Percentiles rank a stretch among this genome's conserved stretches.
These are phyloP conservation scores for Pseudogymnoascus sp. DNA, from an alignment of 2,329 filamentous ascomycete species.

Conservation along the genomic window DNA sequence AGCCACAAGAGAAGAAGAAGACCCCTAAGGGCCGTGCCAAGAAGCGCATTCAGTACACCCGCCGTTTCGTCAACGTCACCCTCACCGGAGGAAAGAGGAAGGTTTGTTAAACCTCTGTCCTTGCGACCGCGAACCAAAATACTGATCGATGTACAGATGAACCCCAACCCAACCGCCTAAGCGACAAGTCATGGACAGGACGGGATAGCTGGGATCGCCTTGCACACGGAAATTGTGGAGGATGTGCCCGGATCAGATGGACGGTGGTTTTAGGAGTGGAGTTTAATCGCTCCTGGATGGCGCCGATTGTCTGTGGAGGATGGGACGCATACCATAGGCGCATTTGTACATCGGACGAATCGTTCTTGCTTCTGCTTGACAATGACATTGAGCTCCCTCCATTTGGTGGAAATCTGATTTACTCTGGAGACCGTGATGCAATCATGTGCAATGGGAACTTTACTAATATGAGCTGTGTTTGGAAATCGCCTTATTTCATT, in stretches of 20 bases:
- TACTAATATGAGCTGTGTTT: not conserved
- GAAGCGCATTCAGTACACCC: conserved; percentile 94
- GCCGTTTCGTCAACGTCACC: conserved; percentile 97
- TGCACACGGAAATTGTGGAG: conserved; percentile 16
- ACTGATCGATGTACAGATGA: conserved; percentile 53
- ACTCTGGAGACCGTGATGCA: not conserved
- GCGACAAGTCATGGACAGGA: conserved; percentile 19
- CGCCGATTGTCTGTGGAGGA: conserved; percentile 24
- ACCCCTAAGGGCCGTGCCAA: conserved; percentile 92
- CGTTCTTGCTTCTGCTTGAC: conserved; percentile 21
- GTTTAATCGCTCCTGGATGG: conserved; percentile 21
- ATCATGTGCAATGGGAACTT: not conserved
- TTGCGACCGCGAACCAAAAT: conserved; percentile 12
- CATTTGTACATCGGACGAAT: conserved; percentile 26
- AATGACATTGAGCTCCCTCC: conserved; percentile 9
- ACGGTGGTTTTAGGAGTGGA: conserved; percentile 24
- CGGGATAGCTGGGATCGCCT: conserved; percentile 15
- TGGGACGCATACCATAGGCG: conserved; percentile 28
- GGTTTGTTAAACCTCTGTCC: conserved; percentile 45
- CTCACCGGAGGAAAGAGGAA: conserved; percentile 98
- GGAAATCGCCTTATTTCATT: not conserved
- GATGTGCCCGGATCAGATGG: conserved; percentile 24
- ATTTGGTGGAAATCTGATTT: not conserved
- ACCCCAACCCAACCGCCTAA: conserved; percentile 75
- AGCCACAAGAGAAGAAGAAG: conserved; percentile 94